Base-by-base conservation (phyloP, 768 basidiomycete species). In the Pleurotus tuoliensis region DNA sequence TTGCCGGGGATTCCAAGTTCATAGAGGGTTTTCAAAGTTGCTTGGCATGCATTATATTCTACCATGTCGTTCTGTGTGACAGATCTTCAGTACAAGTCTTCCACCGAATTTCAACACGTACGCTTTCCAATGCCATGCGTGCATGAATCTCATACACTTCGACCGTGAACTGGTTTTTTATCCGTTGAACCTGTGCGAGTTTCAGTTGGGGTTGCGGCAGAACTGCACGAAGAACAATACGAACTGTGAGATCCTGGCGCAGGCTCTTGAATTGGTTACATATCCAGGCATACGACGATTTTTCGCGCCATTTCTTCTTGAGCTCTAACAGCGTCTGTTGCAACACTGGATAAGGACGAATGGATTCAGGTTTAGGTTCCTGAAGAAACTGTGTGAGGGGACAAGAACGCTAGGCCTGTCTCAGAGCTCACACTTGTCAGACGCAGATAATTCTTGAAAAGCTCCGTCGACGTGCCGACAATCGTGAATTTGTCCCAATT, bases 131-230 rank as follows among this genome's bases (percentile, higher is more conserved):
- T 44, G 97, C 97, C 78, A 98, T 96, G 34, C 97, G 86, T 22
- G 93, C 97, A 73, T 99, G 97, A 39, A 96, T 97, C 69, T 99
- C 97, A 67, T 99, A 99, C 9, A 97, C 97, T 69, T 88, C 82
- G 24, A 96, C 94, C 5, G 97, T 98, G 65, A 99, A 97, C 55
- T 96, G 92, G 63, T 97, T 98, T 76, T 97, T 98, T 63, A 99
- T 97, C 30, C 97, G 88, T 75, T 99, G 97, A 20, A 99, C 96
- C 96, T 98, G 55, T 39, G 46, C 24, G 62, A 51, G 56, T 45
- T 47, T 18, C n/a, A 48, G 55, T 54, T 47, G 53, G 47, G 60
- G 51, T 22, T 50, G 39, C 58, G 40, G 40, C 22, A 55, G 30
- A 55, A 57, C 58, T 62, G 51, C 48, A 56, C 48, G 18, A 34